Evolutionary conservation across 495 filamentous ascomycete species (phyloP).

Genomic region (Penicillium coffeae): DNA sequence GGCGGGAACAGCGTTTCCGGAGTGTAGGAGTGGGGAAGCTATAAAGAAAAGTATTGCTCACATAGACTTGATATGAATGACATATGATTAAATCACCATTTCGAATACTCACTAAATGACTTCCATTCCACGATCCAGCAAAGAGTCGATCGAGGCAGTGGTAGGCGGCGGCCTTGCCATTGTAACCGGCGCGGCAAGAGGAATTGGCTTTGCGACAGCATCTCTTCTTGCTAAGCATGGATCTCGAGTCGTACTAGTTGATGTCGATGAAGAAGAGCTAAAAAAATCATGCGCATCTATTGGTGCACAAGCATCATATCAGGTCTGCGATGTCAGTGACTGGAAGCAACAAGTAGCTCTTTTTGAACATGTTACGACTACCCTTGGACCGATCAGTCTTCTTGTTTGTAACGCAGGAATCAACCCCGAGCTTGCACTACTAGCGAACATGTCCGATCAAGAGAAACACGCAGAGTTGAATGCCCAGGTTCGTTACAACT

Average conservation of each 20-base stretch:
- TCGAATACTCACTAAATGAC: conserved; percentile 6
- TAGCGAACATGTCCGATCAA: conserved; percentile 5
- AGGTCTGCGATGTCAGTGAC: conserved; percentile 19
- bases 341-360: conserved; percentile 17
- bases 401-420: conserved; percentile 20
- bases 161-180: conserved; percentile 20
- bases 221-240: conserved; percentile 28
- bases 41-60: too few relatives aligned
- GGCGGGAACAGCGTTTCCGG: not conserved
- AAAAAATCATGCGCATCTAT: conserved; percentile 13
- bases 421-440: conserved; percentile 18
- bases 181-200: conserved; percentile 34
- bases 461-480: conserved; percentile 9
- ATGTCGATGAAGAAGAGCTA: conserved; percentile 26
- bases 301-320: conserved; percentile 10
- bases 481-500: conserved; percentile 13
- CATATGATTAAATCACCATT: not conserved
- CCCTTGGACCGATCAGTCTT: conserved; percentile 13
- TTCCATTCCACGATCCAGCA: conserved; percentile 10
- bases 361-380: conserved; percentile 12
- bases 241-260: conserved; percentile 34
- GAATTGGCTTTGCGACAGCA: conserved; percentile 29
- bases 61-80: too few relatives aligned
- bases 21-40: not conserved
- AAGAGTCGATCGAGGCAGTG: not conserved